Conservation (phyloP, 345 rosid genomes). For the Durio zibethinus region DNA sequence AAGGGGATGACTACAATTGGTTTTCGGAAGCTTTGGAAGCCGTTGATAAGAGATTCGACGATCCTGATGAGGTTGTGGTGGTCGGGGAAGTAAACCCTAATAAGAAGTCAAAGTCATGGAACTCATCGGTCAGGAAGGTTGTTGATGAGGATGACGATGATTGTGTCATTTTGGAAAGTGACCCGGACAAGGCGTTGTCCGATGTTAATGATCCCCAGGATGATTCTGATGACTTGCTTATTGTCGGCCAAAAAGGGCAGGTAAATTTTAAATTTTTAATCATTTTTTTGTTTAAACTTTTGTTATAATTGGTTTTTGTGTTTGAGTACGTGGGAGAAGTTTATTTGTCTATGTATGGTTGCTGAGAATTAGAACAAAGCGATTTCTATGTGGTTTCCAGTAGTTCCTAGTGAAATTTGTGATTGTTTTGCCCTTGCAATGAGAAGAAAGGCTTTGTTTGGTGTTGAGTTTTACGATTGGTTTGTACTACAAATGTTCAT, state of each 20-base stretch:
- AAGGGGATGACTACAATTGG: slow-evolving; percentile 38
- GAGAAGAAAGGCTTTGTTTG: background rate
- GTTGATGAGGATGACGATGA: slow-evolving; percentile 42
- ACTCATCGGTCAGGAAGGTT: slow-evolving; percentile 10
- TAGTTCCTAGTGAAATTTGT: background rate
- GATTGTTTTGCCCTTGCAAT: background rate
- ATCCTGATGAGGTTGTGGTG: slow-evolving; percentile 47
- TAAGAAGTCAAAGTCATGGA: slow-evolving; percentile 19
- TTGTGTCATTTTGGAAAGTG: slow-evolving; percentile 54
- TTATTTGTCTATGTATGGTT: background rate
- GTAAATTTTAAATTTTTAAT: slow-evolving; percentile 1
- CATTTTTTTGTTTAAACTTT: no score
- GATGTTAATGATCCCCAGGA: slow-evolving; percentile 10
- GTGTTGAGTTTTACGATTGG: background rate
- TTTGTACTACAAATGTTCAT: background rate
- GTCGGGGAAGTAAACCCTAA: slow-evolving; percentile 45
- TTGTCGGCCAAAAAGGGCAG: slow-evolving; percentile 51
- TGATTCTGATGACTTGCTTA: slow-evolving; percentile 44
- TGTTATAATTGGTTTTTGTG: background rate
- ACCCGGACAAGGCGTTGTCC: slow-evolving; percentile 47
- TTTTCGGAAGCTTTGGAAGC: slow-evolving; percentile 26
- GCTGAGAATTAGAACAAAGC: background rate
- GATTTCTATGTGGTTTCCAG: background rate
- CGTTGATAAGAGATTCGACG: slow-evolving; percentile 22
- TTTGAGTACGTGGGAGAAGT: background rate